Conservation (phyloP, 257 asterid genomes). For the Echites panduratus region DNA sequence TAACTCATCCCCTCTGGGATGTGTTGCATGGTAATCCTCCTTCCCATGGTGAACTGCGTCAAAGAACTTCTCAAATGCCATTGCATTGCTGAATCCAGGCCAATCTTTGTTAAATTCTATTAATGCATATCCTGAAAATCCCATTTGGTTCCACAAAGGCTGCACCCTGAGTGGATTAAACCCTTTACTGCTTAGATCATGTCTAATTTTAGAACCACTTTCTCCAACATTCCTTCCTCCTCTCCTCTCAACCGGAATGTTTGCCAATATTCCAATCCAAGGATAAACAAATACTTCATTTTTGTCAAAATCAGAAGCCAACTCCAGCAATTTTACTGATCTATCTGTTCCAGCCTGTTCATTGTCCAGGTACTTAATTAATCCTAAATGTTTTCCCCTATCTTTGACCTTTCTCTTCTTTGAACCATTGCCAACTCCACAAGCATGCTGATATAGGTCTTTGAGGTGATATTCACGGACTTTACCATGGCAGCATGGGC, state of each 20-base stretch:
- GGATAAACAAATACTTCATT: slow-evolving; percentile 17
- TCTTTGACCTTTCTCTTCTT: background rate
- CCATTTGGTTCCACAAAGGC: slow-evolving; percentile 36
- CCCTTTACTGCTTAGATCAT: slow-evolving; percentile 28
- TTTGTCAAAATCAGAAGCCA: background rate
- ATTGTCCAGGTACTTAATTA: background rate
- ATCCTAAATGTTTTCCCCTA: background rate
- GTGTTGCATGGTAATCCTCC: slow-evolving; percentile 19
- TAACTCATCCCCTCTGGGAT: background rate
- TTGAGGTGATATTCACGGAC: background rate
- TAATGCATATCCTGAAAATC: slow-evolving; percentile 45
- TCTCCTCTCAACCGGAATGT: slow-evolving; percentile 29
- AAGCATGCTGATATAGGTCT: slow-evolving; percentile 11
- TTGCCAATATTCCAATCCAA: slow-evolving; percentile 48
- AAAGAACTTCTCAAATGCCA: slow-evolving; percentile 42
- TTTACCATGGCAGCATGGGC: slow-evolving; percentile 10
- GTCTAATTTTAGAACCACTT: slow-evolving; percentile 37
- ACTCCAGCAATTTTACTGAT: background rate
- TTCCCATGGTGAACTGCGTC: slow-evolving; percentile 39
- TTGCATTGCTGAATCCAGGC: slow-evolving; percentile 41
- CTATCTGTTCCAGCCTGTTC: background rate
- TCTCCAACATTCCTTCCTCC: slow-evolving; percentile 30
- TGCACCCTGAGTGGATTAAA: slow-evolving; percentile 38
- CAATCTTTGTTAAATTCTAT: slow-evolving; percentile 40
- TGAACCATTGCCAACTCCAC: slow-evolving; percentile 11